Base-by-base conservation (phyloP, 2,329 filamentous ascomycete genomes). In the Fusarium newnesense region DNA sequence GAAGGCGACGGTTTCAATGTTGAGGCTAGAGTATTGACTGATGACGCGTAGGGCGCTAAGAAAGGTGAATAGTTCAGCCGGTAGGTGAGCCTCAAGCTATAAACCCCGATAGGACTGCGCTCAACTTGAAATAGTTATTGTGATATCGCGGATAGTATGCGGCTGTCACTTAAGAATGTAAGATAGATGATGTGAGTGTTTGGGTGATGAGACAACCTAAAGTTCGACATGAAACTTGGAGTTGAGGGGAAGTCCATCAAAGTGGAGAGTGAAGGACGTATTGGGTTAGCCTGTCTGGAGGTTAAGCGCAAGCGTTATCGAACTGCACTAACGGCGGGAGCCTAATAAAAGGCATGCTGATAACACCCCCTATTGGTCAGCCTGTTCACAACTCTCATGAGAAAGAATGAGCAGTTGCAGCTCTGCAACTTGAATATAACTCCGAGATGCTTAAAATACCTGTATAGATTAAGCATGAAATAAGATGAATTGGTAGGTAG, bases 191-290 rank as follows among this genome's bases (percentile, higher is more conserved):
- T 15, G 28, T 54, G 46, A 61, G 59, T 39, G n/a, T 43, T 28
- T 44, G 39, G 47, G 37, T 36, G 34, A 40, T 58, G 43, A 64
- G 67, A 59, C 60, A 43, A 36, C 40, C 37, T 70, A 39, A 64
- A 44, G 70, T 62, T 58, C 40, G 37, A 30, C 37, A 36, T 74
- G 70, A 71, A 74, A 74, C 67, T 60, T 69, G 71, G 59, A 74
- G 71, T 73, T 73, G 70, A 74, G 70, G 71, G 70, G 71, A 70
- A 73, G 44, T 53, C 32, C 9, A 58, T 53, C 19, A 19, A 44
- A 36, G 70, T 71, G 70, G 70, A 39, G 53, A 40, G 16, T 7
- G n/a, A 40, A 34, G 34, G 36, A 47, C 57, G 30, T 34, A 73
- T 62, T 50, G 26, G 70, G 60, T 72, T 58, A 74, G 66, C 21